These are phyloP conservation scores for Jimgerdemannia flammicorona DNA, from an alignment of 192 early-diverging fungal species.

Conservation along the genomic window DNA sequence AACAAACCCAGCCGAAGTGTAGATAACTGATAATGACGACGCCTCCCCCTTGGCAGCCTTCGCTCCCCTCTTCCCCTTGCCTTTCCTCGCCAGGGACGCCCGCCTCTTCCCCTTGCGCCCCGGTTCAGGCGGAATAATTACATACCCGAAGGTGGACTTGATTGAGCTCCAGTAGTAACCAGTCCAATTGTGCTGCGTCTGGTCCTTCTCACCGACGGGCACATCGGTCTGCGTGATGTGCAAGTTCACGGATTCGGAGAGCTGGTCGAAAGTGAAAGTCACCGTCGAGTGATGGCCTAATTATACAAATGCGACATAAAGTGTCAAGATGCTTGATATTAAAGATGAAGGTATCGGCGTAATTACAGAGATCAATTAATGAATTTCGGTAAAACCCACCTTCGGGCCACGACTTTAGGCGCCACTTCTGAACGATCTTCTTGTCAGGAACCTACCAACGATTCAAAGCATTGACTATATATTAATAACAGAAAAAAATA, in stretches of 20 bases:
- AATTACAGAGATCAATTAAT: not conserved
- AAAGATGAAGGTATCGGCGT: not conserved
- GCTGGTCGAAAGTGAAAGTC: slow-evolving; percentile 69
- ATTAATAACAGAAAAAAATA: no score
- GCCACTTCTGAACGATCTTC: slow-evolving; percentile 84
- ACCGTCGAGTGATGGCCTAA: slow-evolving; percentile 81
- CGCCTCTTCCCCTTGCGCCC: not conserved
- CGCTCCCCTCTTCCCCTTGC: not conserved
- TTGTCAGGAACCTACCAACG: slow-evolving; percentile 47
- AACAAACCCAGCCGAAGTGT: not conserved
- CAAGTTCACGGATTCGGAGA: slow-evolving; percentile 59
- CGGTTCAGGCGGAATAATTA: not conserved
- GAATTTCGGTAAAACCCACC: slow-evolving; percentile 16
- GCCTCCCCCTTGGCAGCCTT: not conserved
- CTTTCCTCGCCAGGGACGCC: not conserved
- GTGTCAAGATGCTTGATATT: not conserved
- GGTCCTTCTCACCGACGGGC: slow-evolving; percentile 84
- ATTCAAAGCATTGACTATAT: no score
- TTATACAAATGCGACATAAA: not conserved
- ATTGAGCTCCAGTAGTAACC: slow-evolving; percentile 93
- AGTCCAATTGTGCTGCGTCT: slow-evolving; percentile 84
- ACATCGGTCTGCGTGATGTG: slow-evolving; percentile 78
- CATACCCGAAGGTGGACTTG: slow-evolving; percentile 77
- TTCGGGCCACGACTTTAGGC: slow-evolving; percentile 81
- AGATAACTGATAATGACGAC: not conserved